phyloP scores from a whole-genome alignment of 768 basidiomycete species.

The Cyclocybe cylindracea region DNA sequence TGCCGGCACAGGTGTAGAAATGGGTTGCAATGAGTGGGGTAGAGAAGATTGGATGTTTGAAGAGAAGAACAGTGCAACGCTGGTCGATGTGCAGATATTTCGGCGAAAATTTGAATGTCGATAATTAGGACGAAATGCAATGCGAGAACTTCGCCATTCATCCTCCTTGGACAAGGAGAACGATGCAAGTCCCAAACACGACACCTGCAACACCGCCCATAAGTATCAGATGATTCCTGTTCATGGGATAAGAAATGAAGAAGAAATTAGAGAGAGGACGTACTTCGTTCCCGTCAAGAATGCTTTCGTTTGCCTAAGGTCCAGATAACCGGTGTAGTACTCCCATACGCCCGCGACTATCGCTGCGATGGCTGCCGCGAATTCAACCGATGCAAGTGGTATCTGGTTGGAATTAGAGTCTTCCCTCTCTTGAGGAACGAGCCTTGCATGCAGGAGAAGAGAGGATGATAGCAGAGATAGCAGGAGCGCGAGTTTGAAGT shows the following conservation, averaged over 20 bases:
- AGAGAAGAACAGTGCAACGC: too few relatives aligned
- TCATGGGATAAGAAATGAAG: constrained; percentile 4
- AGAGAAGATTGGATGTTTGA: too few relatives aligned
- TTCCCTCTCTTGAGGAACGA: constrained; percentile 42
- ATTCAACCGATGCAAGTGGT: constrained; percentile 54
- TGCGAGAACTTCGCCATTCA: constrained; percentile 4
- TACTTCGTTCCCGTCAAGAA: constrained; percentile 63
- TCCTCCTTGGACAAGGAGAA: constrained; percentile 42
- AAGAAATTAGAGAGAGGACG: constrained; percentile 15
- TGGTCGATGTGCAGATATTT: too few relatives aligned
- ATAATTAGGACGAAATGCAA: background rate
- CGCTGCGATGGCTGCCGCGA: constrained; percentile 52
- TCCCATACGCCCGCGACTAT: constrained; percentile 66
- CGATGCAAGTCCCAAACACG: constrained; percentile 53
- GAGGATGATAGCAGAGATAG: constrained; percentile 66
- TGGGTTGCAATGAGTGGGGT: too few relatives aligned
- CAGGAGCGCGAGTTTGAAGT: constrained; percentile 66
- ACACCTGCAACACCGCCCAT: constrained; percentile 49
- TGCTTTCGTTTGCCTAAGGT: constrained; percentile 57
- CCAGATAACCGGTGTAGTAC: constrained; percentile 58
- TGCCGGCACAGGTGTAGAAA: too few relatives aligned
- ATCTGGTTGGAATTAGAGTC: constrained; percentile 28
- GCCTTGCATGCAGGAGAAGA: constrained; percentile 58
- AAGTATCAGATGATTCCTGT: constrained; percentile 52
- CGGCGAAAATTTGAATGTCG: too few relatives aligned